Evolutionary conservation across 768 basidiomycete genomes (phyloP).

Genomic region (Boletus coccyginus): DNA sequence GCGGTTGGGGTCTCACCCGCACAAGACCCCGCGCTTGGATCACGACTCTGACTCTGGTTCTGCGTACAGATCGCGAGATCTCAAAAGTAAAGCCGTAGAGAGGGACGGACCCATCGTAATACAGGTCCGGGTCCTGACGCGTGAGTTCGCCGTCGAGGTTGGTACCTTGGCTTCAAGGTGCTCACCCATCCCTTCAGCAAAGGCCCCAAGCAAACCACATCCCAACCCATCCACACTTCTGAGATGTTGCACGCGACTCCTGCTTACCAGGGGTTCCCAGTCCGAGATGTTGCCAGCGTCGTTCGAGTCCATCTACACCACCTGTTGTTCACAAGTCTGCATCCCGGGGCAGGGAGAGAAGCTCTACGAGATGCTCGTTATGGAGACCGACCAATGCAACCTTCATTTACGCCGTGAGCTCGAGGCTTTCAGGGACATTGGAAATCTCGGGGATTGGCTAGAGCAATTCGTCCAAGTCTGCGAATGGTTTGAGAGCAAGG

Average conservation of each 20-base stretch:
- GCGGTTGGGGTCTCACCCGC: slow-evolving; percentile 56
- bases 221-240: slow-evolving; percentile 30
- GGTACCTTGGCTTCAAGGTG: not conserved
- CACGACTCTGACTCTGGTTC: slow-evolving; percentile 67
- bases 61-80: slow-evolving; percentile 52
- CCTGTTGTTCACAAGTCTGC: slow-evolving; percentile 55
- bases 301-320: slow-evolving; percentile 54
- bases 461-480: slow-evolving; percentile 51
- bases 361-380: slow-evolving; percentile 55
- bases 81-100: slow-evolving; percentile 23
- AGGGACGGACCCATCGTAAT: slow-evolving; percentile 44
- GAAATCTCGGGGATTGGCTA: slow-evolving; percentile 52
- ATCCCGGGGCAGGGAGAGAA: slow-evolving; percentile 52
- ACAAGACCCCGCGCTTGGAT: slow-evolving; percentile 66
- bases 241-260: slow-evolving; percentile 36
- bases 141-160: slow-evolving; percentile 24
- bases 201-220: slow-evolving; percentile 3
- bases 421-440: not conserved
- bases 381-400: slow-evolving; percentile 59
- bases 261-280: slow-evolving; percentile 38
- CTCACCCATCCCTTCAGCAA: slow-evolving; percentile 8
- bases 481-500: slow-evolving; percentile 61
- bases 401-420: slow-evolving; percentile 41
- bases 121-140: slow-evolving; percentile 42
- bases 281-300: slow-evolving; percentile 40